Conservation (phyloP, 2,329 filamentous ascomycete genomes). For the Thelonectria olida region DNA sequence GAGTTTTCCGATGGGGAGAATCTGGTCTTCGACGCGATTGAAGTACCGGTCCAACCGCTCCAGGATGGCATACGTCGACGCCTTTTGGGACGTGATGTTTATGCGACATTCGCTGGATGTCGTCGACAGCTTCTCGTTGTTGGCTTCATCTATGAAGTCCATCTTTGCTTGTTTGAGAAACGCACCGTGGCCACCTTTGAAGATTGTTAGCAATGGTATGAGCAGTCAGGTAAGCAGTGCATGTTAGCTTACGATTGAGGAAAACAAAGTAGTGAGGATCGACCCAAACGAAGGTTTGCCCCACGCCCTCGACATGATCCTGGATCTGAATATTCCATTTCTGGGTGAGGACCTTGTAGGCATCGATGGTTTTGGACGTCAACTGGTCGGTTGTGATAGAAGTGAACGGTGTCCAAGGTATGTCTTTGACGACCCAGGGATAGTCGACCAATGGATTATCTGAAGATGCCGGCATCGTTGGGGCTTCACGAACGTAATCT, state of each 20-base stretch:
- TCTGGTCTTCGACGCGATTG: constrained; percentile 36
- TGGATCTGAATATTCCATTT: constrained; percentile 61
- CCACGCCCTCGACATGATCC: constrained; percentile 55
- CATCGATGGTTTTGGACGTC: constrained; percentile 52
- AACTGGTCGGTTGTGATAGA: constrained; percentile 22
- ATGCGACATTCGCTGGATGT: constrained; percentile 33
- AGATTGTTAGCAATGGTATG: neutral
- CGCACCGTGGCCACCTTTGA: constrained; percentile 20
- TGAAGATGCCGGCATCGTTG: neutral
- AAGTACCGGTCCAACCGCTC: constrained; percentile 46
- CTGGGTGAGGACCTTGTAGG: constrained; percentile 54
- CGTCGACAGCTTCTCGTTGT: constrained; percentile 43
- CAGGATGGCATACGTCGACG: constrained; percentile 44
- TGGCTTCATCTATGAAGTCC: constrained; percentile 44
- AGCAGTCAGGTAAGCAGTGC: too few species aligned
- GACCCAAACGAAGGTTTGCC: constrained; percentile 52
- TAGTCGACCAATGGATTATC: constrained; percentile 34
- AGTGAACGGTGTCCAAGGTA: constrained; percentile 53
- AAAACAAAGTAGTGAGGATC: constrained; percentile 53
- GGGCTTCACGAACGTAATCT: constrained; percentile 49
- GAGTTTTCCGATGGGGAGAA: constrained; percentile 37
- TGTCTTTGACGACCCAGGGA: constrained; percentile 53
- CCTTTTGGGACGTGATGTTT: constrained; percentile 44
- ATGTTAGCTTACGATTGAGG: constrained; percentile 53
- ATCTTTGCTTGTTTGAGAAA: constrained; percentile 41